Evolutionary conservation across 805 yeast genomes (phyloP), one percentile per base, ranked within the genome.

Genomic region (Wickerhamiella shivajii): DNA sequence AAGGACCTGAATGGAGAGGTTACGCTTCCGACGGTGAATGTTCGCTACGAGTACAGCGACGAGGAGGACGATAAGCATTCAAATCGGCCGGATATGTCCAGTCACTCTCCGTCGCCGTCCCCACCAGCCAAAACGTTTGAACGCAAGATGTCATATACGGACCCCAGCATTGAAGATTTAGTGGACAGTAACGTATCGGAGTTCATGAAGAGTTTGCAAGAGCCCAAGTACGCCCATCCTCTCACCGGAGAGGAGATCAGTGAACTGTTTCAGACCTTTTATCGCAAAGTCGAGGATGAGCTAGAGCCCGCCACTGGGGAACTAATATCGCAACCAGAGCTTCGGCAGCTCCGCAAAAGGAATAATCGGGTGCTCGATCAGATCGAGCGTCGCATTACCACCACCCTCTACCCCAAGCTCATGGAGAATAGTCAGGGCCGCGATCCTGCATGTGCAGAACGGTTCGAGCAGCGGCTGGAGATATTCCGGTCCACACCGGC

Each of bases 261-360:
- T 4, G 46, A 46, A 35, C 43, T 61, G 16, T 61, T 57, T 38
- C 66, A 60, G 44, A 54, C 53, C 24, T 61, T 62, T 39, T 61
- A 61, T 35, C 34, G 26, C 11, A 41, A 50, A 23, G 48, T 55
- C 26, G 48, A 49, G 30, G 50, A 54, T 6, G 47, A 47, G 15
- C 36, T 45, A 27, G 39, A 41, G 5, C 28, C 43, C n/a, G 28
- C 42, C 6, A 23, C 38, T 9, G 31, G 45, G 2, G 39, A 40
- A 16, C 45, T 50, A 24, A 42, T 46, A 10, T 34, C 44, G 16
- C 52, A 45, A 15, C 51, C 47, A 12, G 62, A 52, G 36, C 44
- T 53, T 46, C 10, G 13, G 12, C 8, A 14, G 8, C 13, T 21
- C 25, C 27, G 27, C 11, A 31, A 25, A 14, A 24, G 24, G 18